Evolutionary conservation across 306 rosid species (phyloP).

Genomic region (Datisca glomerata): DNA sequence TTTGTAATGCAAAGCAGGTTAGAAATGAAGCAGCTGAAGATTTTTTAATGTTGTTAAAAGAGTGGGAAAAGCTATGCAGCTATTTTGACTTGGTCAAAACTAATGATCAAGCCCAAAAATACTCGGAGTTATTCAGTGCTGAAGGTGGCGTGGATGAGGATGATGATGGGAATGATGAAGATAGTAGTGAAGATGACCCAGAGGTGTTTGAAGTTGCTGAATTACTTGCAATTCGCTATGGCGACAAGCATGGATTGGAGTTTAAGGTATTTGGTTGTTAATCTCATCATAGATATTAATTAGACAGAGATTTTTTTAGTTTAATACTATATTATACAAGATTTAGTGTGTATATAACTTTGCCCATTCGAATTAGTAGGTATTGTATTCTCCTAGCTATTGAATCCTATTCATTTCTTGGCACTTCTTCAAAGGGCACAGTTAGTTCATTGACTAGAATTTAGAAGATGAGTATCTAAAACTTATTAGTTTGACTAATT

Average conservation of each 20-base stretch:
- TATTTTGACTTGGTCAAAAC: slow-evolving; percentile 27
- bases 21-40: slow-evolving; percentile 69
- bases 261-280: slow-evolving; percentile 35
- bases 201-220: slow-evolving; percentile 59
- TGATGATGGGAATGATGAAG: slow-evolving; percentile 15
- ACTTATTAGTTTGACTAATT: too few relatives aligned
- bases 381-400: too few relatives aligned
- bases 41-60: slow-evolving; percentile 41
- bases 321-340: too few relatives aligned
- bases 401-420: too few relatives aligned
- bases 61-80: slow-evolving; percentile 53
- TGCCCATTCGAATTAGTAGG: too few relatives aligned
- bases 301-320: too few relatives aligned
- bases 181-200: not conserved
- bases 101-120: slow-evolving; percentile 27
- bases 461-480: too few relatives aligned
- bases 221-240: slow-evolving; percentile 35
- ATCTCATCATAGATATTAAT: not conserved
- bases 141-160: slow-evolving; percentile 14
- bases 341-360: too few relatives aligned
- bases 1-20: slow-evolving; percentile 34
- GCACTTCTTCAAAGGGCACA: too few relatives aligned
- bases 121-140: slow-evolving; percentile 15
- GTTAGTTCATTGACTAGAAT: too few relatives aligned
- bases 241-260: slow-evolving; percentile 39